These are phyloP conservation scores for Orbilia oligospora DNA, from an alignment of 2,329 filamentous ascomycete genomes.

Conservation along the genomic window DNA sequence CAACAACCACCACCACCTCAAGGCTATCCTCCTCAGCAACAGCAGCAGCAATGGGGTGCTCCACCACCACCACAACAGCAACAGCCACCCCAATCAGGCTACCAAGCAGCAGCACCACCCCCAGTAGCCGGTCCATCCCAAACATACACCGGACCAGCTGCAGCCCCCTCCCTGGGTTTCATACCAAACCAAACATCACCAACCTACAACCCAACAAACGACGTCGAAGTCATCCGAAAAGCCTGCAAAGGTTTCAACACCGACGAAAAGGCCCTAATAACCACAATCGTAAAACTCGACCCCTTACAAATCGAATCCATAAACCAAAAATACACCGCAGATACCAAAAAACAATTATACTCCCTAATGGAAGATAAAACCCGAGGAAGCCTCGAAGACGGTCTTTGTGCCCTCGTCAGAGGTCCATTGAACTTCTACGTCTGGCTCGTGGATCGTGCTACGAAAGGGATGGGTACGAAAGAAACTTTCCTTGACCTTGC, in stretches of 20 bases:
- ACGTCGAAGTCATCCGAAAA: slow-evolving; percentile 79
- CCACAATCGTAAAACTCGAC: slow-evolving; percentile 75
- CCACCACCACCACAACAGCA: slow-evolving; percentile 20
- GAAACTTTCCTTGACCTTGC: slow-evolving; percentile 88
- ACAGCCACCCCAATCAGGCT: slow-evolving; percentile 64
- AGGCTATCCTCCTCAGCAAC: slow-evolving; percentile 18
- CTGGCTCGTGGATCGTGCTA: slow-evolving; percentile 77
- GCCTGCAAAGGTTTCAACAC: slow-evolving; percentile 97
- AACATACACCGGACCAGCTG: slow-evolving; percentile 65
- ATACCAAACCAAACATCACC: slow-evolving; percentile 40
- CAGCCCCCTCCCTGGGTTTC: slow-evolving; percentile 61
- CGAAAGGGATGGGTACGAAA: slow-evolving; percentile 86
- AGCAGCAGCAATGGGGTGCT: slow-evolving; percentile 36
- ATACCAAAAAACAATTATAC: slow-evolving; percentile 78
- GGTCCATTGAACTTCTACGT: slow-evolving; percentile 86
- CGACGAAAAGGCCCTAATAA: slow-evolving; percentile 83
- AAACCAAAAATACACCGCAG: slow-evolving; percentile 76
- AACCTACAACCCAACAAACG: slow-evolving; percentile 74
- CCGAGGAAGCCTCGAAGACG: slow-evolving; percentile 79
- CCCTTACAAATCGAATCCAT: slow-evolving; percentile 84
- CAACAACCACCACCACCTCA: slow-evolving; percentile 41
- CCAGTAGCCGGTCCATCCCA: slow-evolving; percentile 63
- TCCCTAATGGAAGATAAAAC: slow-evolving; percentile 84
- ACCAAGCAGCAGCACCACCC: slow-evolving; percentile 65
- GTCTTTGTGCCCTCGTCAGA: slow-evolving; percentile 79